Conservation (phyloP, 2,329 filamentous ascomycete genomes). For the Curvularia verruculosa region DNA sequence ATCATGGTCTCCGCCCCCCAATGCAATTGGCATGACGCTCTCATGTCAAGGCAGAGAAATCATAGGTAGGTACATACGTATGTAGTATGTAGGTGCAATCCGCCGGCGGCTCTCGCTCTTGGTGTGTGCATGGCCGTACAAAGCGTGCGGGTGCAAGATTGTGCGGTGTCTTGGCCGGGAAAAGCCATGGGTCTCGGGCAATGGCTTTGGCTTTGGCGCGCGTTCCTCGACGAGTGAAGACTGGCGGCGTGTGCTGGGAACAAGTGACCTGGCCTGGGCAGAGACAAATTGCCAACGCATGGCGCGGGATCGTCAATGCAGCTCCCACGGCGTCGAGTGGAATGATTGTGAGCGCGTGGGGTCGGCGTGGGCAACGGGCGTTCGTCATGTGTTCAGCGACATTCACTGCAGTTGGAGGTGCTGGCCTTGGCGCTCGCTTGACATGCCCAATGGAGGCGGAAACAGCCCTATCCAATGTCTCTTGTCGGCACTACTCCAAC, state of each 20-base stretch:
- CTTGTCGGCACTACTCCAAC: constrained; percentile 17
- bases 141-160: constrained; percentile 25
- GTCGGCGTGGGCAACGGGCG: constrained; percentile 14
- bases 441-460: constrained; percentile 16
- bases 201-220: constrained; percentile 10
- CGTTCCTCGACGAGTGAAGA: constrained; percentile 2
- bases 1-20: constrained; percentile 12
- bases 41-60: not conserved
- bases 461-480: constrained; percentile 8
- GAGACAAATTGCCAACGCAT: constrained; percentile 6
- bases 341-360: constrained; percentile 20
- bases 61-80: no score
- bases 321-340: not conserved
- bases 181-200: constrained; percentile 23
- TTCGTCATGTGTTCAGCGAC: constrained; percentile 19
- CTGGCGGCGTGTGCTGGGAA: not conserved
- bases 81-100: not conserved
- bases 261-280: constrained; percentile 12
- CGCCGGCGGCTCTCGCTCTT: not conserved
- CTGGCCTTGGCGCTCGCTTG: constrained; percentile 30
- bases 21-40: not conserved
- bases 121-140: constrained; percentile 10
- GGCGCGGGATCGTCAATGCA: constrained; percentile 16
- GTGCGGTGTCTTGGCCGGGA: constrained; percentile 38
- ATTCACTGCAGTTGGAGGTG: constrained; percentile 23